Conservation (phyloP, 257 asterid genomes). For the Oldenlandia corymbosa region DNA sequence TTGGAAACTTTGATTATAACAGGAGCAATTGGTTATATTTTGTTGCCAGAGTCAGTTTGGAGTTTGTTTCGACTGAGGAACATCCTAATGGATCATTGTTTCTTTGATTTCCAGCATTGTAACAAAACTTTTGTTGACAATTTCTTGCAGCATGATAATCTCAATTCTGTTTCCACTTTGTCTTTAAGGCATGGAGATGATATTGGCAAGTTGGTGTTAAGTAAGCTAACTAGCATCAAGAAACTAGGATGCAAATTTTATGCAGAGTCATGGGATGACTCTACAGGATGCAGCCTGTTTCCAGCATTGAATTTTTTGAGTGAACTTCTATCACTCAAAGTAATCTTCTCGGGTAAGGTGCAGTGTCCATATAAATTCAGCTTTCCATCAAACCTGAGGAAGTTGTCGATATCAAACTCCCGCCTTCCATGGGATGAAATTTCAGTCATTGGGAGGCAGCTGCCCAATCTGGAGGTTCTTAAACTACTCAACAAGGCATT, state of each 20-base stretch:
- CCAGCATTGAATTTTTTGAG: neutral
- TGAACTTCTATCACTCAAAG: neutral
- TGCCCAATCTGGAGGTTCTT: neutral
- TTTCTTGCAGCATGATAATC: too few species aligned
- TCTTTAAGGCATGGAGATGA: neutral
- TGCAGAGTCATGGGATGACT: neutral
- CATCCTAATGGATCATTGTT: neutral
- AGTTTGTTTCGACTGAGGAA: neutral
- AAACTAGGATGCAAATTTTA: neutral
- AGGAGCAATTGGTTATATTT: neutral
- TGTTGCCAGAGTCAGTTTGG: neutral
- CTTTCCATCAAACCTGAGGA: neutral
- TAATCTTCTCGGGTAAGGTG: neutral
- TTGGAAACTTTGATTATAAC: neutral
- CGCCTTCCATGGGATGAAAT: constrained; percentile 2
- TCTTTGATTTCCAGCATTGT: constrained; percentile 8
- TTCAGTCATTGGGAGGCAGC: neutral
- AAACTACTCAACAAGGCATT: neutral
- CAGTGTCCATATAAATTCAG: neutral
- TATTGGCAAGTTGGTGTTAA: neutral
- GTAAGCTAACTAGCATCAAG: neutral
- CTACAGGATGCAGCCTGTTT: neutral
- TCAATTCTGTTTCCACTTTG: neutral
- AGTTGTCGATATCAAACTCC: neutral
- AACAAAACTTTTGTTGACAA: neutral